Percentiles rank a stretch among this genome's conserved stretches.
These are phyloP conservation scores for Juncus inflexus DNA, from an alignment of 176 grass and related monocot species.

Conservation along the genomic window DNA sequence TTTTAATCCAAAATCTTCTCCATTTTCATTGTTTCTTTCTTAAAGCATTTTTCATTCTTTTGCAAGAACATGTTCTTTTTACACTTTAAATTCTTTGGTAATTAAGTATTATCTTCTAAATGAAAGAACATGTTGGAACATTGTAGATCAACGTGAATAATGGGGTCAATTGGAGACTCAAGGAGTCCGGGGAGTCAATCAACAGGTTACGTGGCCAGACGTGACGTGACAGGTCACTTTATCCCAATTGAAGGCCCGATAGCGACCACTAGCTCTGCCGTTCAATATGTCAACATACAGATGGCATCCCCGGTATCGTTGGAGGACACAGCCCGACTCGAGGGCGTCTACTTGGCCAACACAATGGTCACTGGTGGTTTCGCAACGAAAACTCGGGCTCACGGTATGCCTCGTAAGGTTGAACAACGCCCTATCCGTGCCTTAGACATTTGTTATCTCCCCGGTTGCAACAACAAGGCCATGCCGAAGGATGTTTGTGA, in stretches of 20 bases:
- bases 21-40: too few species aligned
- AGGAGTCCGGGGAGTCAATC: background rate
- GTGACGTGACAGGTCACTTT: constrained; percentile 7
- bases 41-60: background rate
- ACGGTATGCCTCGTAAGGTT: constrained; percentile 25
- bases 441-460: constrained; percentile 11
- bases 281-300: constrained; percentile 18
- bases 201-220: constrained; percentile 13
- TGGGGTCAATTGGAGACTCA: constrained; percentile 9
- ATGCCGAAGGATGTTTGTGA: constrained; percentile 16
- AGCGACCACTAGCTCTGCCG: background rate
- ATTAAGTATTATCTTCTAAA: background rate
- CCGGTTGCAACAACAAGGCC: constrained; percentile 29
- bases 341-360: constrained; percentile 20
- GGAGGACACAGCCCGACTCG: constrained; percentile 9
- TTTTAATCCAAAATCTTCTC: too few species aligned
- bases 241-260: constrained; percentile 4
- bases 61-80: background rate
- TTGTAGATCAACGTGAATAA: background rate
- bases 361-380: constrained; percentile 30
- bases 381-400: constrained; percentile 25
- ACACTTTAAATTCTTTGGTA: background rate
- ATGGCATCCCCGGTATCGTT: background rate
- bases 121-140: background rate
- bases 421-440: constrained; percentile 11